These are phyloP conservation scores for Termitomyces sp. DNA, from an alignment of 768 basidiomycete genomes.

Conservation along the genomic window DNA sequence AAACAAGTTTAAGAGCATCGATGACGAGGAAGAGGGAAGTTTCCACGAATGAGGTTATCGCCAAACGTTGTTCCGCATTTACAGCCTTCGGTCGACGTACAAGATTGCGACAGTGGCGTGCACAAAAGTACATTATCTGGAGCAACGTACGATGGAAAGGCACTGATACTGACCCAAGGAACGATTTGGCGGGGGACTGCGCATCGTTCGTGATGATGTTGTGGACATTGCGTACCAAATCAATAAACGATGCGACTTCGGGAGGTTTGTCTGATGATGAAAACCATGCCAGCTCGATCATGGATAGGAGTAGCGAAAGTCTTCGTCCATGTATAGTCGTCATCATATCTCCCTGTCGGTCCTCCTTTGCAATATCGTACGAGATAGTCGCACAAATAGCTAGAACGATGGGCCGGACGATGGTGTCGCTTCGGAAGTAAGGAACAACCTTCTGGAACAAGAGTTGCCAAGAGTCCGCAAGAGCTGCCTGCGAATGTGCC, in stretches of 20 bases:
- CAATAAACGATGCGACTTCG: conserved; percentile 55
- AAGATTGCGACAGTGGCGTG: conserved; percentile 54
- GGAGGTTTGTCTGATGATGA: conserved; percentile 45
- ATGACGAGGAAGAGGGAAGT: conserved; percentile 59
- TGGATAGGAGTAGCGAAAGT: conserved; percentile 63
- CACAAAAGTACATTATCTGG: conserved; percentile 75
- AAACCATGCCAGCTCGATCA: conserved; percentile 82
- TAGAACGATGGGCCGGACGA: conserved; percentile 50
- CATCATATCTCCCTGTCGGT: conserved; percentile 79
- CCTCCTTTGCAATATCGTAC: conserved; percentile 59
- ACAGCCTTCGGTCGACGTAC: conserved; percentile 41
- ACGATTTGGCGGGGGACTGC: conserved; percentile 68
- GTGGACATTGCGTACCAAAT: conserved; percentile 55
- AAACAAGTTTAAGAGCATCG: conserved; percentile 58
- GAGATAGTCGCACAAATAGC: conserved; percentile 59
- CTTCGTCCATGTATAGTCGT: conserved; percentile 72
- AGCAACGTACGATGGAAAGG: conserved; percentile 80
- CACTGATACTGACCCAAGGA: conserved; percentile 55
- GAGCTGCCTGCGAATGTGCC: conserved; percentile 67
- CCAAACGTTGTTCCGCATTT: conserved; percentile 56
- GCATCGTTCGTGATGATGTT: conserved; percentile 66
- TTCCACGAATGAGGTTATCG: conserved; percentile 55
- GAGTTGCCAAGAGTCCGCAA: conserved; percentile 75
- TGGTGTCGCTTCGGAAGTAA: conserved; percentile 56
- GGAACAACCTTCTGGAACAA: conserved; percentile 60